A percentile compares a stretch with the other conserved stretches of the same genome.
phyloP scores from a whole-genome alignment of 225 moss, liverwort and hornwort species.

The Physcomitrellopsis africana region DNA sequence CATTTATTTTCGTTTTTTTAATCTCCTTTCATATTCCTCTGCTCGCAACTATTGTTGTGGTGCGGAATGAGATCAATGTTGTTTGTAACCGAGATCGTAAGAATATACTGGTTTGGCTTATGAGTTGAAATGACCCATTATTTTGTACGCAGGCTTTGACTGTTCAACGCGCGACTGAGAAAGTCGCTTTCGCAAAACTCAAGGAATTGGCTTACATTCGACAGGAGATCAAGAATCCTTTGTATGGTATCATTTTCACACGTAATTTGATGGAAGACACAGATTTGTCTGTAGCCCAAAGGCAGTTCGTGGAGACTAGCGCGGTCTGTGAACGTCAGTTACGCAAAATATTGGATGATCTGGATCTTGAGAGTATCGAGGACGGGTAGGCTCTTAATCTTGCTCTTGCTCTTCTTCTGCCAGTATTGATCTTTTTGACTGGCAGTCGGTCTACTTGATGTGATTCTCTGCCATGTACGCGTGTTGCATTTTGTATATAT shows the following conservation, averaged over 20 bases:
- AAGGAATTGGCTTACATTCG: conserved; percentile 65
- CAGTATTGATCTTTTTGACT: no score
- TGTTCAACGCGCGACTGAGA: conserved; percentile 61
- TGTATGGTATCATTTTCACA: conserved; percentile 62
- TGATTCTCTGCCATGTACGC: background rate
- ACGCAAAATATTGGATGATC: conserved; percentile 64
- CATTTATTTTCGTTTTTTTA: no score
- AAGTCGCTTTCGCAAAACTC: conserved; percentile 62
- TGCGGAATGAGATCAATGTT: no score
- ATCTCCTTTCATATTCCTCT: no score
- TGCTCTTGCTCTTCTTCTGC: background rate
- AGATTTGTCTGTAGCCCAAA: conserved; percentile 56
- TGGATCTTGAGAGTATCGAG: conserved; percentile 67
- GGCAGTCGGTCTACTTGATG: background rate
- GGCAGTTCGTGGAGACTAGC: conserved; percentile 63
- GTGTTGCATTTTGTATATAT: background rate
- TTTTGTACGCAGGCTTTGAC: conserved; percentile 50
- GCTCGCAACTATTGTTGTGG: no score
- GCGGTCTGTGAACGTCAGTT: conserved; percentile 63
- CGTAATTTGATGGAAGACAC: conserved; percentile 66
- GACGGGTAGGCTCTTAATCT: conserved; percentile 42
- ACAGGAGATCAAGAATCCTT: conserved; percentile 66
- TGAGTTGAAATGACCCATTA: conserved; percentile 5
- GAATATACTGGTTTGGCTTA: background rate
- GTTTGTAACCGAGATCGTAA: no score